Base-by-base conservation (phyloP, 2,329 filamentous ascomycete species). In the Cladosporium sp. region DNA sequence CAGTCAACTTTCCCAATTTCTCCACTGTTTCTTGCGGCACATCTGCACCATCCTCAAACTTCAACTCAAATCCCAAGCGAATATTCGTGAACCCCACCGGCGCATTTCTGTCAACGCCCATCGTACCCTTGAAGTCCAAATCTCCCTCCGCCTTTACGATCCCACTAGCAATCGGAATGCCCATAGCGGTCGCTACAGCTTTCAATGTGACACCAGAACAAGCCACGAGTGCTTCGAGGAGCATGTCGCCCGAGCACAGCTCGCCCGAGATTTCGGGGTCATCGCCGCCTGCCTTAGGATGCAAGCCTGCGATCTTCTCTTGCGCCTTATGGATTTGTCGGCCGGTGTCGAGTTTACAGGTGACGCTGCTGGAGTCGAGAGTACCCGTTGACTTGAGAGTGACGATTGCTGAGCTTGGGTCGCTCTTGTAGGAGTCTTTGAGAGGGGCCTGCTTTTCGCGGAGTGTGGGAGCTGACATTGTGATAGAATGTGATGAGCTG, bases 131-230 rank as follows among this genome's bases (percentile, higher is more conserved):
- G 71, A 84, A 84, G 66, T 84, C 82, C 59, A 84, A 67, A 71
- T 84, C 82, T 7, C 81, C 82, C 64, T 84, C 80, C 0, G 79
- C 81, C 24, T 68, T 75, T 14, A 84, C 78, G 1, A 73, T 78
- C 2, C 82, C 82, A 2, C 73, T 73, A n/a, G 73, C 72, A 47
- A 84, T 78, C 5, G 79, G 80, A 12, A 84, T 79, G 0, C 74
- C 76, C 59, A 84, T 73, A 2, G 81, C 82, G 0, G 82, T 84
- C 4, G 81, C 80, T 1, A 84, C 82, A 11, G 82, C 82, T 68
- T 83, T 83, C 30, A 84, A 74, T n/a, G 82, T 84, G 3, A 84
- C 82, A 28, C 82, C 82, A 1, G 82, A 80, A 71, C 82, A 84
- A 4, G 82, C 82, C 4, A 84, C 82, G 2, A 84, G 76, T 0